phyloP scores from a whole-genome alignment of 1,284 basidiomycete genomes.

The Rhodofomes roseus region DNA sequence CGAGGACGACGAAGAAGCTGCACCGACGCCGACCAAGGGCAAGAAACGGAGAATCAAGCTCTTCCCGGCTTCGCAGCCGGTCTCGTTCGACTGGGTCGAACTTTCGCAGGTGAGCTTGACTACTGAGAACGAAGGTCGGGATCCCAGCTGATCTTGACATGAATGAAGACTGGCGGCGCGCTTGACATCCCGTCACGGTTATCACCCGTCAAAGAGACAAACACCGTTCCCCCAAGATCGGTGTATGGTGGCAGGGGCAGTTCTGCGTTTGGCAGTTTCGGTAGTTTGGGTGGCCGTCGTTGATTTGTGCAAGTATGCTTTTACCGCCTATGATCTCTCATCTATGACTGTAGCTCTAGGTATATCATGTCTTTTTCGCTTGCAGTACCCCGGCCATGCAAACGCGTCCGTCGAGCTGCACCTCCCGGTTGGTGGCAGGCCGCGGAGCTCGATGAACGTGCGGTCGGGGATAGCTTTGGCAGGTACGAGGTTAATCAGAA shows the following conservation, averaged over 20 bases:
- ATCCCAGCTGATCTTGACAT: background rate
- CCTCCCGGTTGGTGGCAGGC: no score
- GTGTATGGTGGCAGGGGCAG: conserved; percentile 19
- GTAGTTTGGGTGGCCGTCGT: conserved; percentile 14
- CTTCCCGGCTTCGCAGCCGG: conserved; percentile 39
- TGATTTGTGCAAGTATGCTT: background rate
- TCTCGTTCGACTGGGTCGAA: conserved; percentile 39
- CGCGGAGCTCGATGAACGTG: no score
- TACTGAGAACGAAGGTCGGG: background rate
- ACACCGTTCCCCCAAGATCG: conserved; percentile 44
- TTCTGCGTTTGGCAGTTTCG: conserved; percentile 12
- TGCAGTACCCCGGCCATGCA: no score
- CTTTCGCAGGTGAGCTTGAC: conserved; percentile 33
- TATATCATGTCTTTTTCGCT: no score
- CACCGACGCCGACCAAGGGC: conserved; percentile 41
- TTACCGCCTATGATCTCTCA: background rate
- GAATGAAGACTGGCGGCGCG: conserved; percentile 29
- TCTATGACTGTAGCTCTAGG: background rate
- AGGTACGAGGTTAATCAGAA: no score
- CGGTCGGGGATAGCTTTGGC: no score
- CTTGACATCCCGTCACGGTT: conserved; percentile 59
- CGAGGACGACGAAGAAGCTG: conserved; percentile 19
- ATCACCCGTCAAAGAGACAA: conserved; percentile 58
- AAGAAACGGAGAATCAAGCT: conserved; percentile 62
- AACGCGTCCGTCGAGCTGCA: no score